Evolutionary conservation across 768 basidiomycete genomes (phyloP).

Genomic region (Lactarius pseudohatsudake): DNA sequence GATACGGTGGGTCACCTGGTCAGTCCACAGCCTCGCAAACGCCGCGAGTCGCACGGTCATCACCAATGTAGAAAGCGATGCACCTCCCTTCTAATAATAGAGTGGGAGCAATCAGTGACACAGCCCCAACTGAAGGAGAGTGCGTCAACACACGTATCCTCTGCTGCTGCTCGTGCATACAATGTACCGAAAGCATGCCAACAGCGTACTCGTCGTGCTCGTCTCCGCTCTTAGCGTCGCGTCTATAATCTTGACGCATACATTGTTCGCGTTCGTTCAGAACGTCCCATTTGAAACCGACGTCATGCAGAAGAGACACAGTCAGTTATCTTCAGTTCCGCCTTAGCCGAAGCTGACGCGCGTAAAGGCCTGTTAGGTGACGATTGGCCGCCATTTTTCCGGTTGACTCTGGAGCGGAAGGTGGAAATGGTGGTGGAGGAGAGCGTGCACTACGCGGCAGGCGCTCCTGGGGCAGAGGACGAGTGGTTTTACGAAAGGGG

Average conservation of each 20-base stretch:
- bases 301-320: conserved; percentile 13
- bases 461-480: background rate
- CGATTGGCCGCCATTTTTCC: conserved; percentile 6
- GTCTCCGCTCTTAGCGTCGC: conserved; percentile 7
- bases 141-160: background rate
- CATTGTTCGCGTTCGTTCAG: conserved; percentile 1
- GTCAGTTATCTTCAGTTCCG: background rate
- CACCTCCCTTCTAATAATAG: background rate
- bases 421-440: conserved; percentile 21
- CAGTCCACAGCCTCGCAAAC: background rate
- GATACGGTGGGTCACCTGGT: background rate
- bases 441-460: conserved; percentile 7
- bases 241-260: conserved; percentile 10
- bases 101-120: background rate
- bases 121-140: background rate
- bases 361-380: conserved; percentile 14
- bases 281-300: conserved; percentile 2
- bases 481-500: conserved; percentile 9
- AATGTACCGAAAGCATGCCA: conserved; percentile 4
- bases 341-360: background rate
- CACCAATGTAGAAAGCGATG: background rate
- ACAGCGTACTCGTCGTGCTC: background rate
- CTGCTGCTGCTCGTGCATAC: background rate
- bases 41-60: background rate
- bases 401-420: background rate